phyloP scores from a whole-genome alignment of 768 basidiomycete genomes.

The Tylopilus vinaceipallidus region DNA sequence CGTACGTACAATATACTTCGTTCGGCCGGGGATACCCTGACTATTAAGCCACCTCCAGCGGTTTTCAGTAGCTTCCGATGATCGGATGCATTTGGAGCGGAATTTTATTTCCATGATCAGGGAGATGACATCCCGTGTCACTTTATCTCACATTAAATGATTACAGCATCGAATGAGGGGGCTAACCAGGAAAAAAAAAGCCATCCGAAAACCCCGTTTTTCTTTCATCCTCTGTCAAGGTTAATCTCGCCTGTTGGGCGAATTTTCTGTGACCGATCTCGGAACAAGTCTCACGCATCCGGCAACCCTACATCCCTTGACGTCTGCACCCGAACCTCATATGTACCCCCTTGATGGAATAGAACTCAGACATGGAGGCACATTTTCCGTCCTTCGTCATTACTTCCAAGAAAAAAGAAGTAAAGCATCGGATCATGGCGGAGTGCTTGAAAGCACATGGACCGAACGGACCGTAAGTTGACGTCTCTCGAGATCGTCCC shows the following conservation, averaged over 20 bases:
- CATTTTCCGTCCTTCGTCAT: background rate
- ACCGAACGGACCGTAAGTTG: background rate
- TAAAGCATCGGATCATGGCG: conserved; percentile 8
- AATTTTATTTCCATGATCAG: conserved; percentile 14
- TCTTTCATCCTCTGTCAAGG: conserved; percentile 14
- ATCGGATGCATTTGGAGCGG: conserved; percentile 16
- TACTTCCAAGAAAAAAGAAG: conserved; percentile 6
- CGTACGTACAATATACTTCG: conserved; percentile 19
- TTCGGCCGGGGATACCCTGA: conserved; percentile 9
- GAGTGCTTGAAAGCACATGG: background rate
- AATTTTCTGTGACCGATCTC: conserved; percentile 15
- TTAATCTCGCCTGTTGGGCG: conserved; percentile 24
- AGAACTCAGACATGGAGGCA: background rate
- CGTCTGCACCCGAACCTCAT: background rate
- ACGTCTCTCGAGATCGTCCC: conserved; percentile 16
- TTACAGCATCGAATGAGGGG: conserved; percentile 22
- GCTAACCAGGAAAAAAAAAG: conserved; percentile 7
- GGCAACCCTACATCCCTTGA: background rate
- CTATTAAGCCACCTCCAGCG: conserved; percentile 9
- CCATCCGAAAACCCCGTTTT: conserved; percentile 15
- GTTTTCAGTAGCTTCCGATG: conserved; percentile 16
- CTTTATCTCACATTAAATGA: conserved; percentile 23
- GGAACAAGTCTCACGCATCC: background rate
- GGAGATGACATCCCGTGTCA: conserved; percentile 8
- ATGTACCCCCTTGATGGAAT: background rate